These are phyloP conservation scores for Linnemannia elongata DNA, from an alignment of 192 early-diverging fungal genomes.

Conservation along the genomic window DNA sequence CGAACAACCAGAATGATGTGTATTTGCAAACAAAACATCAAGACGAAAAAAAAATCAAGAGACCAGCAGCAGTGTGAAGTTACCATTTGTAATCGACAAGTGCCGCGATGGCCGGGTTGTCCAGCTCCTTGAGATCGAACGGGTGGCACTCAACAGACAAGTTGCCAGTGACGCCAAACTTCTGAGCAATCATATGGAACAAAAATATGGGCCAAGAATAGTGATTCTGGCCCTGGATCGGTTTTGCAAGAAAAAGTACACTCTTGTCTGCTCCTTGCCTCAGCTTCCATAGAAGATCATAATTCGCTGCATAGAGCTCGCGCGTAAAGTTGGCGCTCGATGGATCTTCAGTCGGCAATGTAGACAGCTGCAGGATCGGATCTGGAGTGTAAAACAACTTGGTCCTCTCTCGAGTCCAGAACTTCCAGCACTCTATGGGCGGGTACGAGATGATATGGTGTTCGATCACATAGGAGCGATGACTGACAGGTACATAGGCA, in stretches of 20 bases:
- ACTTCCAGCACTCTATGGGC: not conserved
- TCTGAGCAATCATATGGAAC: not conserved
- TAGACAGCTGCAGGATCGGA: not conserved
- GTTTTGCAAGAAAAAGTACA: not conserved
- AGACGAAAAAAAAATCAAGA: no score
- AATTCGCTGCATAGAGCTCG: not conserved
- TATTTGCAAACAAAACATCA: no score
- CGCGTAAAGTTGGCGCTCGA: conserved; percentile 2
- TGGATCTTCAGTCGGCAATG: no score
- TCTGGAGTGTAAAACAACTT: not conserved
- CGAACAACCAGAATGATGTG: not conserved
- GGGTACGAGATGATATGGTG: conserved; percentile 1
- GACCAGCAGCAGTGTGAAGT: not conserved
- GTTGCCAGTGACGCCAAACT: not conserved
- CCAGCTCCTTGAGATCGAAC: conserved; percentile 9
- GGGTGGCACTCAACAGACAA: not conserved
- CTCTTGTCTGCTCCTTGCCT: not conserved
- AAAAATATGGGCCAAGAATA: not conserved
- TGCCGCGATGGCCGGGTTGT: conserved; percentile 38
- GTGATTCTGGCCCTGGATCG: not conserved
- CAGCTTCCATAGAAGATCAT: not conserved
- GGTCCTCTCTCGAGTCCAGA: not conserved
- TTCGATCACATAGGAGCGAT: not conserved
- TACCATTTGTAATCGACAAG: conserved; percentile 47
- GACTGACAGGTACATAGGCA: not conserved